Evolutionary conservation across 257 asterid genomes (phyloP), one percentile per base, ranked within the genome.

Genomic region (Datura wrightii): DNA sequence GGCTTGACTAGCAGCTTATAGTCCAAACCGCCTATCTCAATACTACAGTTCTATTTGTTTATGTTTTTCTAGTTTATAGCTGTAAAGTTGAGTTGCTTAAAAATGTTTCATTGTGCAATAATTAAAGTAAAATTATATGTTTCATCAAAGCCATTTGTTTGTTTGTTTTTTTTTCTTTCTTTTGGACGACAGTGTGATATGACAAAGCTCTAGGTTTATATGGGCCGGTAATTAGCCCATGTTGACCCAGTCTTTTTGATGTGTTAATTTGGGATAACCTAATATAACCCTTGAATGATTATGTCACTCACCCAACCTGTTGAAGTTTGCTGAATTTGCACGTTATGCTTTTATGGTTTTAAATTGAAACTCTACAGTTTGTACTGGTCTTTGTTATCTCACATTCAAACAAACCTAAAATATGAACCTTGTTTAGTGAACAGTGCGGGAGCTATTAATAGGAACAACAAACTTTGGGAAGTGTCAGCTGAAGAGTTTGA

Each of bases 131-230:
- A 72, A 46, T 46, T 72, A 10, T 46, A 11, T 46, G 14, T 44
- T 72, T 72, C 59, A 10, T 72, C 41, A 46, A 44, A 72, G n/a
- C 80, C 58, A 19, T 72, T n/a, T 72, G 79, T 42, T 42, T 70
- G 37, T 10, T n/a, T 24, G 46, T 10, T 46, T 15, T 13, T 15
- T 31, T 36, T 72, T 69, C 39, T 16, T 5, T 24, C 31, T 24
- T 24, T 24, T 24, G 31, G 79, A 9, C 4, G 79, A 71, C 55
- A 71, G 34, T 72, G n/a, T 72, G n/a, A 34, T 11, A n/a, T 66
- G 48, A 11, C 18, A 3, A n/a, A 71, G 79, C 39, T 41, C 34
- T 24, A 24, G 31, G 31, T 24, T 24, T 24, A 24, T 24, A 24
- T 24, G 31, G 31, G 31, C 31, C 31, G 0, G 80, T 72, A 46